These are phyloP conservation scores for Linum usitatissimum DNA, from an alignment of 345 rosid species.

Conservation along the genomic window DNA sequence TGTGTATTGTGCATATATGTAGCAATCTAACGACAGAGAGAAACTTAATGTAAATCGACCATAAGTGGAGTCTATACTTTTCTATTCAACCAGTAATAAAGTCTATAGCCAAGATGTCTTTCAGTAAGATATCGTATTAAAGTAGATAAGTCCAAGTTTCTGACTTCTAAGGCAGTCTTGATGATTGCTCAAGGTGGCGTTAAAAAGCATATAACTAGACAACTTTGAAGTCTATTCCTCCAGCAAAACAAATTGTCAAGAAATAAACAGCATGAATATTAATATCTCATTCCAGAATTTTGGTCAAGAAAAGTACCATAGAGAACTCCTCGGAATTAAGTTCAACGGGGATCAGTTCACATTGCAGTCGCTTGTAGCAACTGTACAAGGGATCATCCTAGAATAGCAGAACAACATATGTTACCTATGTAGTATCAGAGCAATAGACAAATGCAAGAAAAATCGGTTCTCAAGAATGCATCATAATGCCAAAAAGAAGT, in stretches of 20 bases:
- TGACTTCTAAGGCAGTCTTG: neutral
- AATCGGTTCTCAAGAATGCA: too few relatives aligned
- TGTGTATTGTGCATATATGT: conserved; percentile 72
- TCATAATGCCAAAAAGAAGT: too few relatives aligned
- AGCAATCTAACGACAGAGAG: conserved; percentile 36
- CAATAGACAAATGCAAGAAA: too few relatives aligned
- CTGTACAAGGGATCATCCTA: conserved; percentile 72
- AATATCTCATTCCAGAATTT: neutral
- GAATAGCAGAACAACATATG: conserved; percentile 13
- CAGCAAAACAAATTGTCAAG: neutral
- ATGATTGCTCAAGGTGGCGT: neutral
- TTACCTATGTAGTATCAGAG: neutral
- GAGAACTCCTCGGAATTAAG: conserved; percentile 51
- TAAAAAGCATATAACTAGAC: neutral
- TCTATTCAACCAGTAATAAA: neutral
- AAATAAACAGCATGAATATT: neutral
- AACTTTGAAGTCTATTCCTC: neutral
- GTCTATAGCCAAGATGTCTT: neutral
- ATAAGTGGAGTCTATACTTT: neutral
- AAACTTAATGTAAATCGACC: conserved; percentile 6
- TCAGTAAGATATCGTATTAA: neutral
- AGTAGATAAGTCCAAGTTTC: neutral
- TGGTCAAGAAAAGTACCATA: conserved; percentile 32
- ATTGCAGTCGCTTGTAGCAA: conserved; percentile 56
- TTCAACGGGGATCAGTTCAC: conserved; percentile 55